phyloP scores from a whole-genome alignment of 345 rosid species.

The Bruguiera parviflora region DNA sequence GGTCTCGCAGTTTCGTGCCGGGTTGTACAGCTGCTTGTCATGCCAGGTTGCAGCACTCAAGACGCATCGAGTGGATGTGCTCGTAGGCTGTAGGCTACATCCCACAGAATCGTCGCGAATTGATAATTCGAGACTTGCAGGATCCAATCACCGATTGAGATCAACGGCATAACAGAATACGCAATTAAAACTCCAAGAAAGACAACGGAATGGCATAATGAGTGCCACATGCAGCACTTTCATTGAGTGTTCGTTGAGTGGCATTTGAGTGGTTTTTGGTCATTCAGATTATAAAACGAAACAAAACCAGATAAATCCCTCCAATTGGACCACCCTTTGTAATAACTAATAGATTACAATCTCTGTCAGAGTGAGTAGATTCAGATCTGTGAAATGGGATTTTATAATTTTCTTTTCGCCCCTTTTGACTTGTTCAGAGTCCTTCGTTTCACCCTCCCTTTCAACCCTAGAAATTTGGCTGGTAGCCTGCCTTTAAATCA shows the following conservation, averaged over 20 bases:
- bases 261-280: conserved; percentile 21
- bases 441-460: not conserved
- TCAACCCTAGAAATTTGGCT: conserved; percentile 6
- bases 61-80: conserved; percentile 8
- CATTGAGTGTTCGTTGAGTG: conserved; percentile 34
- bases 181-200: conserved; percentile 35
- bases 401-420: not conserved
- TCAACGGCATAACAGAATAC: conserved; percentile 5
- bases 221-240: conserved; percentile 54
- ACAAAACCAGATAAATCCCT: too few species aligned
- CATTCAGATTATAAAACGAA: not conserved
- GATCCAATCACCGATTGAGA: conserved; percentile 1
- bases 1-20: not conserved
- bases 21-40: not conserved
- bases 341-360: conserved; percentile 8
- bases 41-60: conserved; percentile 3
- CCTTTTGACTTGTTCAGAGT: conserved; percentile 34
- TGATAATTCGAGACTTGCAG: conserved; percentile 21
- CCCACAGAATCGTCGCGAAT: conserved; percentile 22
- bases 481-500: conserved; percentile 17
- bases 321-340: conserved; percentile 18
- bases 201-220: conserved; percentile 56
- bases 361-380: not conserved
- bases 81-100: not conserved
- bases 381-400: not conserved